A percentile compares a stretch with the other conserved stretches of the same genome.
Evolutionary conservation across 2,329 filamentous ascomycete genomes (phyloP).

Genomic region (Orbilia quercus): DNA sequence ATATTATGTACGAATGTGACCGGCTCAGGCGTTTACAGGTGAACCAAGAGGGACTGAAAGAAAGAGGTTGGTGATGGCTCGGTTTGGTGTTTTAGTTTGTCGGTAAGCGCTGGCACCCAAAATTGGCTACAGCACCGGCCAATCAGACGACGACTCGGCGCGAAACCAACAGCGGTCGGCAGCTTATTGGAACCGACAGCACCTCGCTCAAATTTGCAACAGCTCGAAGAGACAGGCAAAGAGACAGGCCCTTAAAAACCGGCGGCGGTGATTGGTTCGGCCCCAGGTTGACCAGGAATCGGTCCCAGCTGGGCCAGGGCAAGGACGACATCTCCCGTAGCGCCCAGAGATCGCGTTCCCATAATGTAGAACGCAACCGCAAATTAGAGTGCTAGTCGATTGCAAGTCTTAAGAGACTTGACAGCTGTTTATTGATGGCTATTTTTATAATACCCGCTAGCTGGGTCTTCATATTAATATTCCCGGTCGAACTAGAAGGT

Average conservation of each 20-base stretch:
- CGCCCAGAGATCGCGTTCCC: constrained; percentile 44
- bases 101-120: constrained; percentile 52
- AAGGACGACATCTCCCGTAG: constrained; percentile 51
- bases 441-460: constrained; percentile 45
- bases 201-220: constrained; percentile 11
- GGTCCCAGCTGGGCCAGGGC: constrained; percentile 40
- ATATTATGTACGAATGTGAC: constrained; percentile 12
- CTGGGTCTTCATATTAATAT: constrained; percentile 4
- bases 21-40: constrained; percentile 9
- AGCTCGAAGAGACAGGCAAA: not conserved
- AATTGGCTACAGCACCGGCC: constrained; percentile 42
- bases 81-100: constrained; percentile 20
- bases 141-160: constrained; percentile 41
- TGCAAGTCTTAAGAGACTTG: too few species aligned
- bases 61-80: not conserved
- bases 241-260: constrained; percentile 3
- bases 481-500: too few species aligned
- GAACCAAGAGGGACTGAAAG: not conserved
- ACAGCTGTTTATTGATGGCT: too few species aligned
- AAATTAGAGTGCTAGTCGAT: too few species aligned
- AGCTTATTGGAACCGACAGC: constrained; percentile 22
- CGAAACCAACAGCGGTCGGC: constrained; percentile 18
- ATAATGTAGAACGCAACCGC: constrained; percentile 44
- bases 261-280: constrained; percentile 24
- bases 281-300: constrained; percentile 2